Base-by-base conservation (phyloP, 192 early-diverging fungal species). In the Cladochytrium replicatum region DNA sequence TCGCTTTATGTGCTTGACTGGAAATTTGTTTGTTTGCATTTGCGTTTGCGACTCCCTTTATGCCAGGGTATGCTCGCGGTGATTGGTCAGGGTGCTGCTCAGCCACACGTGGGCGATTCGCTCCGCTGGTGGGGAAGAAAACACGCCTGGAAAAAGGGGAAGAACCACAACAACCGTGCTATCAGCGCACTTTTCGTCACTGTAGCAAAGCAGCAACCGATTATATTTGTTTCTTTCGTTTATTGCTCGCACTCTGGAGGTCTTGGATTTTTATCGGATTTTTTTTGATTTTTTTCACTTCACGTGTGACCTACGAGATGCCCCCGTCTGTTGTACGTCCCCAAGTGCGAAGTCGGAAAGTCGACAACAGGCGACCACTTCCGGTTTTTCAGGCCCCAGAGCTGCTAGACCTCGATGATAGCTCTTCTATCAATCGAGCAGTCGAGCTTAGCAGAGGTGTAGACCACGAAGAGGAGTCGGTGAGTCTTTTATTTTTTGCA, bases 381-480 rank as follows among this genome's bases (percentile, higher is more conserved):
- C 77, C 75, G 38, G 86, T 99, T 41, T 83, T 78, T 61, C 80
- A 81, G 29, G 84, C 74, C 49, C 58, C 78, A 29, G 88, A 99
- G 54, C 77, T 89, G 19, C 80, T 77, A 25, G 91, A 93, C 66
- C 69, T 93, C 27, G 80, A 86, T 37, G 87, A 88, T 46, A 72
- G 81, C 24, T 58, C 72, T n/a, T 73, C 77, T 41, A 74, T 80
- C 43, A 84, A 75, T 32, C 61, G 82, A 15, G 61, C 76, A 25
- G 69, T 81, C 7, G 69, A 80, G 22, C 64, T 88, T 34, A 86
- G 87, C 43, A 99, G 91, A 7, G 94, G 94, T 52, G 94, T 98
- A 3, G 92, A 96, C 55, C 95, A 98, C 63, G 94, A 93, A 54
- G 94, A 97, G 68, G 93, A 98, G 60, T 82, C 87, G 68, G 87